A percentile compares a stretch with the other conserved stretches of the same genome.
Conservation (phyloP, 1,284 basidiomycete genomes). For the Singerocomus inundabilis region DNA sequence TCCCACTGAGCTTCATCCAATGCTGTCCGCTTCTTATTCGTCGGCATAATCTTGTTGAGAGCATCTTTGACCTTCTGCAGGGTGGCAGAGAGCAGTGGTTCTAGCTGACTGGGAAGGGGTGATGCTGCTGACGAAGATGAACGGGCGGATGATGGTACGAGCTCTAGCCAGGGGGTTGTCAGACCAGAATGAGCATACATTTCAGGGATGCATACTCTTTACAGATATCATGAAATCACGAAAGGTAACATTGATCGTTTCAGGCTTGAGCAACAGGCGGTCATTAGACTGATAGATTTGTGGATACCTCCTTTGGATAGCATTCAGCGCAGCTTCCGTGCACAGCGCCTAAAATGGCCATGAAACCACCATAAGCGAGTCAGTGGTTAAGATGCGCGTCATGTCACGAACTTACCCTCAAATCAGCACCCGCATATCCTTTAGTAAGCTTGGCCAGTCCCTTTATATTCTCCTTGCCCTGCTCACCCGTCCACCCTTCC, state of each 20-base stretch:
- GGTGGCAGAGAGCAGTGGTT: slow-evolving; percentile 69
- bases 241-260: slow-evolving; percentile 82
- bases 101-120: slow-evolving; percentile 85
- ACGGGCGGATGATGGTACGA: slow-evolving; percentile 93
- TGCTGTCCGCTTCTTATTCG: slow-evolving; percentile 72
- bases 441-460: slow-evolving; percentile 90
- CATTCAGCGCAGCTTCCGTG: slow-evolving; percentile 96
- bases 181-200: slow-evolving; percentile 1
- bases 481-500: slow-evolving; percentile 78
- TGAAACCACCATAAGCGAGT: slow-evolving; percentile 3
- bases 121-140: slow-evolving; percentile 84
- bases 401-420: slow-evolving; percentile 62
- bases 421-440: slow-evolving; percentile 97
- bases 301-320: slow-evolving; percentile 93
- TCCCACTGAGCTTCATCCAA: slow-evolving; percentile 95
- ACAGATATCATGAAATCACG: slow-evolving; percentile 98
- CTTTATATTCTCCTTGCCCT: slow-evolving; percentile 54
- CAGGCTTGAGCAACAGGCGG: slow-evolving; percentile 81
- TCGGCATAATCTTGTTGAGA: slow-evolving; percentile 69
- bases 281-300: slow-evolving; percentile 96
- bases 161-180: slow-evolving; percentile 48
- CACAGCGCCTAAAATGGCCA: slow-evolving; percentile 70
- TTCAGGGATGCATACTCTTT: slow-evolving; percentile 66
- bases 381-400: neutral
- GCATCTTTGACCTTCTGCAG: slow-evolving; percentile 72